Conservation (phyloP, 2,329 filamentous ascomycete species). For the Byssothecium circinans region DNA sequence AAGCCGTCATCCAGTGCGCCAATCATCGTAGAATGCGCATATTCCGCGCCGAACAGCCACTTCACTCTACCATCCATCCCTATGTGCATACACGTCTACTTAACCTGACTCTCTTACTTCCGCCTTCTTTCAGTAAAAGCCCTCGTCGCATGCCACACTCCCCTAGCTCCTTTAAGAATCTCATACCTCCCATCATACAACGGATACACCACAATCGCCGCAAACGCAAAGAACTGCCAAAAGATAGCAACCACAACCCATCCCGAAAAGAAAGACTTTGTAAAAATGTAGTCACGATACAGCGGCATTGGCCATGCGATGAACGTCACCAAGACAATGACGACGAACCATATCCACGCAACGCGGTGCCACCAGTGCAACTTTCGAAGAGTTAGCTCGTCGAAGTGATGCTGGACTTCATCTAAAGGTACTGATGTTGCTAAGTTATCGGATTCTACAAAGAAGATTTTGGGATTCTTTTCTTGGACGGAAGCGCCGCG, state of each 20-base stretch:
- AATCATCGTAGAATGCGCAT: too few relatives aligned
- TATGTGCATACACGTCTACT: too few relatives aligned
- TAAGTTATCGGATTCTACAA: not conserved
- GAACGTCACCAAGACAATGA: constrained; percentile 51
- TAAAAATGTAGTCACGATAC: constrained; percentile 55
- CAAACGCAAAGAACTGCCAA: constrained; percentile 54
- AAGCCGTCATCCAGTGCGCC: too few relatives aligned
- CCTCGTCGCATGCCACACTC: not conserved
- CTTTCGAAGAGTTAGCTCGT: constrained; percentile 34
- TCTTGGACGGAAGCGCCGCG: not conserved
- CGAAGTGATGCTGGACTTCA: constrained; percentile 44
- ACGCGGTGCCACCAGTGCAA: constrained; percentile 37
- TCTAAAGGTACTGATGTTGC: not conserved
- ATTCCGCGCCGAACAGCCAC: too few relatives aligned
- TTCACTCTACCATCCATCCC: too few relatives aligned
- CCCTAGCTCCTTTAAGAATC: constrained; percentile 3
- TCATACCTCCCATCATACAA: constrained; percentile 47
- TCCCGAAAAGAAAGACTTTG: constrained; percentile 49
- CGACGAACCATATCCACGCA: constrained; percentile 31
- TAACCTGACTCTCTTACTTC: too few relatives aligned
- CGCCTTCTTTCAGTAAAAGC: too few relatives aligned
- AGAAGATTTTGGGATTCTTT: not conserved
- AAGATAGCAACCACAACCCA: constrained; percentile 51
- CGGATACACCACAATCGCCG: constrained; percentile 52
- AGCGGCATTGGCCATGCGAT: constrained; percentile 55